Base-by-base conservation (phyloP, 768 basidiomycete species). In the Phylloporus scabripes region DNA sequence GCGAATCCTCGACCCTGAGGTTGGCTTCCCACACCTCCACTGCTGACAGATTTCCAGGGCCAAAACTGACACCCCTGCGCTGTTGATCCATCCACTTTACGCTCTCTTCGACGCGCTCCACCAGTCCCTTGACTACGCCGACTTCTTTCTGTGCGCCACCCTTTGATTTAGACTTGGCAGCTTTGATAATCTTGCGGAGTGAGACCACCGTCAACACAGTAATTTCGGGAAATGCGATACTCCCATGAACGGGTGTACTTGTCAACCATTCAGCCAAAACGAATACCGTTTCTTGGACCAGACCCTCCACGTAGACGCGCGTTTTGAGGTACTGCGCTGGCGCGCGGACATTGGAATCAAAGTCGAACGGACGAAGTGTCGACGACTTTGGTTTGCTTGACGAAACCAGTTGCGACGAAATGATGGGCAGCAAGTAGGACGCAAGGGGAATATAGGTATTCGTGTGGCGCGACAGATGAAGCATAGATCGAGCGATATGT, bases 141-240 rank as follows among this genome's bases (percentile, higher is more conserved):
- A 75, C 73, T 52, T 86, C 84, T 61, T 89, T 89, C 1, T 71
- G 66, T 9, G 46, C 32, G 11, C 61, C 51, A 41, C 70, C 58
- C 39, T 66, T 59, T 24, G 67, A 61, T 39, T 65, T 66, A 31
- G 73, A 64, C 48, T 77, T 78, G 21, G 74, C 71, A 33, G 69
- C 72, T 66, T 96, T 97, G 55, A 94, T 58, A 47, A 79, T 75
- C 55, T 86, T 85, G 38, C 82, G 81, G 44, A 99, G 72, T 1
- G 80, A 72, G 10, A 88, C 76, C 14, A 83, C 69, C 32, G 93
- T 72, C 3, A 94, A 93, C 11, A 97, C 79, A 12, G 82, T 75
- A 34, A 95, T 76, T 69, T 99, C 96, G 2, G 96, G 95, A 75
- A 96, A 98, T 1, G 91, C 91, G 51, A 97, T 83, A 65, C 86